Base-by-base conservation (phyloP, 225 moss, liverwort and hornwort genomes). In the Anthoceros angustus region DNA sequence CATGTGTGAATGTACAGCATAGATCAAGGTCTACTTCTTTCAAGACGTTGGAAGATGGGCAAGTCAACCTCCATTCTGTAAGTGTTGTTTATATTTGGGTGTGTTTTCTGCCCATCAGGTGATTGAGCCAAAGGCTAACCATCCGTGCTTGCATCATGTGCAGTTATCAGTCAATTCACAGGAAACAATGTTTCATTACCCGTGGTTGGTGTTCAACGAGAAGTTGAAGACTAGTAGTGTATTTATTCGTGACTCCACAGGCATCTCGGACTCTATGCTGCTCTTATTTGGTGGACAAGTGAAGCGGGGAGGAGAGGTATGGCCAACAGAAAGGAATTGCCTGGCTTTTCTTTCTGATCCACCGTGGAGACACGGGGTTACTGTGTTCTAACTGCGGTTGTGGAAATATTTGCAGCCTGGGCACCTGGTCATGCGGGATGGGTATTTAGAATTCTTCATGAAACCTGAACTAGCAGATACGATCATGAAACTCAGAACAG, bases 31-130 rank as follows among this genome's bases (percentile, higher is more conserved):
- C 94, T 42, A 85, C 86, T 11, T 77, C 76, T 10, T 80, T 95
- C 42, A 95, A 95, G 71, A 95, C 94, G 7, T 85, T 90, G 68
- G 94, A 95, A 77, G 94, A 95, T 75, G 94, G 94, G n/a, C 94
- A 91, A 70, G 88, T 95, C 50, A 83, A 86, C 73, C 77, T 95
- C n/a, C 83, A 95, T 66, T 55, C 55, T 15, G 55, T 55, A n/a
- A 8, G 55, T 55, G 6, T 46, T 46, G 1, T 2, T 11, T 46
- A 10, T 46, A 46, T 6, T 2, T 46, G 45, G 10, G 45, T 46
- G 45, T 10, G 45, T 46, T 46, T 46, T 16, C 5, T 46, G 45
- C 32, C 32, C 32, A 32, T 32, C 32, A 32, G 32, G 32, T 1
- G 32, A 32, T 32, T 32, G 32, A 32, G 32, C 32, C 4, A 32